Base-by-base conservation (phyloP, 179 eudicot species). In the Pouteria campechiana region DNA sequence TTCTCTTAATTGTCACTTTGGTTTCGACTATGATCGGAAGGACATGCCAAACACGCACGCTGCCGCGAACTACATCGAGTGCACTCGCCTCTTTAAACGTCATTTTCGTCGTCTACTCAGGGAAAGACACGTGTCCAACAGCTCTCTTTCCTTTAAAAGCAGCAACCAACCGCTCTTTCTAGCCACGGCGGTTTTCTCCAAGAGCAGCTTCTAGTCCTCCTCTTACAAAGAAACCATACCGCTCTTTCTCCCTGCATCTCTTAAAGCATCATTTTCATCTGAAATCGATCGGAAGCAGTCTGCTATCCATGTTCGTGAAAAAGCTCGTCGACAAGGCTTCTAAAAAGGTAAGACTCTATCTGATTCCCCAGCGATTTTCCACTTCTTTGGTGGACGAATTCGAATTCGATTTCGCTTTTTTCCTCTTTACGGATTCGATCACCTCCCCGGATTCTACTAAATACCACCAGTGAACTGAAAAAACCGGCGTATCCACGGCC, bases 251-350 rank as follows among this genome's bases (percentile, higher is more conserved):
- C 10, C 17, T 7, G 17, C 5, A 20, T 24, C 47, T 29, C 38
- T n/a, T 17, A 41, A 21, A 46, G 6, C 50, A 37, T 20, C 60
- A 29, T 32, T 7, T 11, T 6, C 11, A 32, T 53, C 9, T 27
- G n/a, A n/a, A n/a, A n/a, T n/a, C n/a, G n/a, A n/a, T n/a, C n/a
- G n/a, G n/a, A n/a, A n/a, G n/a, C n/a, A n/a, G n/a, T n/a, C n/a
- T 33, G 9, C 15, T 10, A 6, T 21, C 14, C 7, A 73, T 73
- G 79, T 73, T 73, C 47, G 75, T 74, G 37, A 74, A 69, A 46
- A 74, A 63, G 54, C 68, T 74, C 2, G 80, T 74, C 27, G 80
- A 74, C 16, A 69, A 62, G 64, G 80, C 80, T 58, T 69, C 73
- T 20, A 74, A 69, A 65, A 74, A 74, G 80, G 80, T 69, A 55